Percentiles rank a stretch among this genome's conserved stretches.
Evolutionary conservation across 2,329 filamentous ascomycete genomes (phyloP).

Genomic region (Sclerotinia borealis): DNA sequence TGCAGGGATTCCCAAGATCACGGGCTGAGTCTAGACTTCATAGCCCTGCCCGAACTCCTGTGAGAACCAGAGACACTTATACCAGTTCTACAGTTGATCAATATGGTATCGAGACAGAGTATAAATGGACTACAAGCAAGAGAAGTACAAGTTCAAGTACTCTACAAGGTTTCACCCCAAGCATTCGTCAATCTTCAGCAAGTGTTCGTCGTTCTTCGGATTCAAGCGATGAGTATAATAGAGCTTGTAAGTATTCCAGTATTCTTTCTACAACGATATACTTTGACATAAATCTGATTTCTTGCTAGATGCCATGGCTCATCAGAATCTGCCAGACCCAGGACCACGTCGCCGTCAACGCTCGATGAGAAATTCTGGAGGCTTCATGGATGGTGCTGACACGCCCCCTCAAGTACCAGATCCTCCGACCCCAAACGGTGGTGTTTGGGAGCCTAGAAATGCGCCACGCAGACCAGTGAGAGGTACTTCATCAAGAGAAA

Average conservation of each 20-base stretch:
- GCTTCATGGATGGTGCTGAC: background rate
- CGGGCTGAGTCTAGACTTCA: background rate
- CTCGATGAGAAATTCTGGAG: background rate
- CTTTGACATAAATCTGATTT: background rate
- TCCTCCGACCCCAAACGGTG: background rate
- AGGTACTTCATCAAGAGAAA: background rate
- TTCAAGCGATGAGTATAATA: background rate
- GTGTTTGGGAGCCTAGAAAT: slow-evolving; percentile 1
- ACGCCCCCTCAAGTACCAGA: background rate
- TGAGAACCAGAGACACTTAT: background rate
- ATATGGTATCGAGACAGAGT: background rate
- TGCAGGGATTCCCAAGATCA: background rate
- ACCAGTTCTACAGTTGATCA: background rate
- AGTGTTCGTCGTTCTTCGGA: background rate
- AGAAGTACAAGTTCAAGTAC: slow-evolving; percentile 2
- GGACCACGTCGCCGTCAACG: background rate
- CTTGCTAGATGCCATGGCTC: background rate
- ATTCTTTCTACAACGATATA: too few species aligned
- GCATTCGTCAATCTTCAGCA: background rate
- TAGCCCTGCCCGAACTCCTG: background rate
- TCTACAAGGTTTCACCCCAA: background rate
- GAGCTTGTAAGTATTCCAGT: background rate
- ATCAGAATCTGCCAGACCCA: background rate
- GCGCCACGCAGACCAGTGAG: background rate
- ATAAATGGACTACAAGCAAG: background rate